Percentiles rank a stretch among this genome's conserved stretches.
phyloP scores from a whole-genome alignment of 1,139 yeast genomes.

The Yamadazyma sp. region DNA sequence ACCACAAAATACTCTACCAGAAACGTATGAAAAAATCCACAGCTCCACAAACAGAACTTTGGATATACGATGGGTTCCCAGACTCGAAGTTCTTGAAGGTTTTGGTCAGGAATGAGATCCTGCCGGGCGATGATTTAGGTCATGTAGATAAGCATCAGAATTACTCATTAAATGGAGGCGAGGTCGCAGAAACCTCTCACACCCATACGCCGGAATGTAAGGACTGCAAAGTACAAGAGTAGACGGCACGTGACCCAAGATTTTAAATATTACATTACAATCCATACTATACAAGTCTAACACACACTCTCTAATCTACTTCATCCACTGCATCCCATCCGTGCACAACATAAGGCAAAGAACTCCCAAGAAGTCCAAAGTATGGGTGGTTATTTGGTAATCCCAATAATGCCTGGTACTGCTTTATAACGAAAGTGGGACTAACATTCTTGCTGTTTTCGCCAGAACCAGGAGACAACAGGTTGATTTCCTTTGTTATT shows the following conservation, averaged over 20 bases:
- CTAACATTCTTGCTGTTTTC: slow-evolving; percentile 34
- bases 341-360: slow-evolving; percentile 42
- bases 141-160: slow-evolving; percentile 30
- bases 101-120: slow-evolving; percentile 32
- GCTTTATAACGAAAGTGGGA: slow-evolving; percentile 47
- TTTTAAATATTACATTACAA: slow-evolving; percentile 2
- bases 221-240: slow-evolving; percentile 6
- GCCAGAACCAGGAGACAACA: slow-evolving; percentile 10
- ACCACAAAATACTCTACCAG: slow-evolving; percentile 30
- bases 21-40: slow-evolving; percentile 35
- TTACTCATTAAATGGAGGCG: slow-evolving; percentile 5
- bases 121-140: slow-evolving; percentile 31
- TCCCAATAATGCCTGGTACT: slow-evolving; percentile 42
- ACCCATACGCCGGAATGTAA: too few relatives aligned
- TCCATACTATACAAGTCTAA: too few relatives aligned
- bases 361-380: slow-evolving; percentile 41
- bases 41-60: slow-evolving; percentile 25
- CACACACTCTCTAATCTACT: slow-evolving; percentile 14
- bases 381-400: slow-evolving; percentile 39
- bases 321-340: slow-evolving; percentile 42
- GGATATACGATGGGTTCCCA: slow-evolving; percentile 46
- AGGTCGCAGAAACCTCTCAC: too few relatives aligned
- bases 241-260: slow-evolving; percentile 1
- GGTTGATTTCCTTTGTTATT: slow-evolving; percentile 44
- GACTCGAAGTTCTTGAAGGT: slow-evolving; percentile 43